These are phyloP conservation scores for Diatrype stigma DNA, from an alignment of 2,329 filamentous ascomycete species.

Conservation along the genomic window DNA sequence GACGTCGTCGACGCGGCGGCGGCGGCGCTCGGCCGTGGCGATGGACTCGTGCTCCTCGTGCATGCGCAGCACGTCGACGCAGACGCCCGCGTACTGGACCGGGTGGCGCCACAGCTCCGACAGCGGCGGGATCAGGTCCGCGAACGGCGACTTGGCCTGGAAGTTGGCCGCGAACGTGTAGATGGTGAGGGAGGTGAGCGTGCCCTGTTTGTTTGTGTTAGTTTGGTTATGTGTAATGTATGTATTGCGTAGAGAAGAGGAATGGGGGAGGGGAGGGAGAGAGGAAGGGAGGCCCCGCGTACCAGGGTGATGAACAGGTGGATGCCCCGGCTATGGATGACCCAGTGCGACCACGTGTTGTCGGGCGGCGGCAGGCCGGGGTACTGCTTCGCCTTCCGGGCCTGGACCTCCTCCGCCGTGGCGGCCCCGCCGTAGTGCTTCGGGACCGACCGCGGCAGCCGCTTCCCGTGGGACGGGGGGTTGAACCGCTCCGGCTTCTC, in stretches of 20 bases:
- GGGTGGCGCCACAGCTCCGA: slow-evolving; percentile 68
- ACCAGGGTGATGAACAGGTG: slow-evolving; percentile 85
- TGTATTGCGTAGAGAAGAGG: not conserved
- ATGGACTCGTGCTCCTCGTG: slow-evolving; percentile 69
- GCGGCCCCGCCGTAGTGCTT: slow-evolving; percentile 72
- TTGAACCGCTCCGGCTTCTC: slow-evolving; percentile 87
- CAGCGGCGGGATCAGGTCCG: slow-evolving; percentile 69
- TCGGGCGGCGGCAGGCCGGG: slow-evolving; percentile 84
- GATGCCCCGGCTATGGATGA: slow-evolving; percentile 71
- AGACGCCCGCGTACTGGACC: slow-evolving; percentile 59
- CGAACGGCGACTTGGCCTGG: slow-evolving; percentile 71
- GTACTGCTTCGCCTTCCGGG: slow-evolving; percentile 69
- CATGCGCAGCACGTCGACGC: slow-evolving; percentile 69
- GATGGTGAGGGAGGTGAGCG: slow-evolving; percentile 64
- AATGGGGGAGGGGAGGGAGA: not conserved
- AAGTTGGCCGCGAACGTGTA: slow-evolving; percentile 78
- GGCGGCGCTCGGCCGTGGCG: slow-evolving; percentile 66
- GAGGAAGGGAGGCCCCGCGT: slow-evolving; percentile 25
- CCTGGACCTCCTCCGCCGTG: slow-evolving; percentile 59
- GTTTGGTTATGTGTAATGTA: slow-evolving; percentile 3
- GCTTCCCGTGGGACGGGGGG: slow-evolving; percentile 81
- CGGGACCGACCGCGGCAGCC: slow-evolving; percentile 53
- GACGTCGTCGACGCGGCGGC: slow-evolving; percentile 75
- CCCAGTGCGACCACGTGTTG: slow-evolving; percentile 79
- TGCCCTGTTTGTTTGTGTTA: slow-evolving; percentile 42